These are phyloP conservation scores for Fusarium pseudograminearum DNA, from an alignment of 2,329 filamentous ascomycete species.

Conservation along the genomic window DNA sequence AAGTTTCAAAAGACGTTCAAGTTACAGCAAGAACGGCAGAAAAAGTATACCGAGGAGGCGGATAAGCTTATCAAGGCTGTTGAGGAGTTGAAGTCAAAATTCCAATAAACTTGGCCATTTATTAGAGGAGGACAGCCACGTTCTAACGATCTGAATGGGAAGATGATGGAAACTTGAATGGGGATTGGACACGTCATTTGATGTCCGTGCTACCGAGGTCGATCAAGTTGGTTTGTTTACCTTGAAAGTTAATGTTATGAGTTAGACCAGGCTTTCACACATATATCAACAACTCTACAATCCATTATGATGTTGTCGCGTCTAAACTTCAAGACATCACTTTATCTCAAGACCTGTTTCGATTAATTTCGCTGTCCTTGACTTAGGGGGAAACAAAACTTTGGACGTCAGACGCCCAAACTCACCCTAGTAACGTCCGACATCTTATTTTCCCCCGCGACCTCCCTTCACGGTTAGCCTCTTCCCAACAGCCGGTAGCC, in stretches of 20 bases:
- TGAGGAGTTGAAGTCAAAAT: slow-evolving; percentile 5
- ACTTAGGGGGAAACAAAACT: neutral
- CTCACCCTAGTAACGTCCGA: too few species aligned
- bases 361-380: neutral
- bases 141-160: too few species aligned
- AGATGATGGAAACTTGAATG: neutral
- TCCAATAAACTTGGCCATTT: neutral
- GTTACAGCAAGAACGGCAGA: neutral
- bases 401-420: too few species aligned
- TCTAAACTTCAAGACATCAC: neutral
- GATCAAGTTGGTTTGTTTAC: neutral
- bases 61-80: neutral
- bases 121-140: neutral
- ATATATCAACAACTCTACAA: neutral
- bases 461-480: neutral
- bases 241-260: neutral
- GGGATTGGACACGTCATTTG: neutral
- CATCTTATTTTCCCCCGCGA: too few species aligned
- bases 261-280: neutral
- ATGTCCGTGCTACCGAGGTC: neutral
- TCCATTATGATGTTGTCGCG: neutral
- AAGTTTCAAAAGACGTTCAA: slow-evolving; percentile 26
- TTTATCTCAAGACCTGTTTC: accelerated
- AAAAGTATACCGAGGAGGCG: slow-evolving; percentile 4
- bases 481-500: neutral